Evolutionary conservation across 1,284 basidiomycete genomes (phyloP), one percentile per base, ranked within the genome.

Genomic region (Veloporphyrellus conicus): DNA sequence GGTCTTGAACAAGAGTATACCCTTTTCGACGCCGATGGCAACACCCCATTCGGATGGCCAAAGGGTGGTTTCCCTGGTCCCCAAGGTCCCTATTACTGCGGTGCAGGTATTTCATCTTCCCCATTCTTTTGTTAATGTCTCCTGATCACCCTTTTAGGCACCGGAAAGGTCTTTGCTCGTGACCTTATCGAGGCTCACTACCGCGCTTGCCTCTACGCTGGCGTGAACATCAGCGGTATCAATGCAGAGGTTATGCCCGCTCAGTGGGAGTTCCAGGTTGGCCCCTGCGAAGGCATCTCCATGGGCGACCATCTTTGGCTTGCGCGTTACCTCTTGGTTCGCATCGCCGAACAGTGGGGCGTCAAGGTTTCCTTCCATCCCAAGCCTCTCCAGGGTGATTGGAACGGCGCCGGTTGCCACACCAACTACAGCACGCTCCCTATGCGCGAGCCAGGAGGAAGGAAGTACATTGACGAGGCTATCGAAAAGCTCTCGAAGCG

Each of bases 241-340:
- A 99, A 99, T 71, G 96, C 96, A 57, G 96, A 99, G 76, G 96
- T 99, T 61, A 98, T 99, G 95, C 95, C 96, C 23, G 87, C 94
- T 51, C 96, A 99, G 74, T 98, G 94, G 94, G 95, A 99, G 76
- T 99, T 96, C 89, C 96, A 99, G 74, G 93, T 99, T 61, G 95
- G 95, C 53, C 95, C 95, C 34, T 98, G 95, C 68, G 87, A 90
- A 70, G 95, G 95, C 57, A 97, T 99, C 71, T 81, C 90, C 59
- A 96, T 99, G 91, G 95, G 95, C 62, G 95, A 99, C 73, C 93
- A 96, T 73, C 84, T 96, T 63, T 94, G 90, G 90, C 92, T 96
- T 81, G 90, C 93, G 38, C 90, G 93, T 61, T 96, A 87, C 75
- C 87, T 96, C 59, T 84, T 96, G 58, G 70, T 91, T 68, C 89